Conservation (phyloP, 2,329 filamentous ascomycete species). For the Trichoderma cornu-damae region DNA sequence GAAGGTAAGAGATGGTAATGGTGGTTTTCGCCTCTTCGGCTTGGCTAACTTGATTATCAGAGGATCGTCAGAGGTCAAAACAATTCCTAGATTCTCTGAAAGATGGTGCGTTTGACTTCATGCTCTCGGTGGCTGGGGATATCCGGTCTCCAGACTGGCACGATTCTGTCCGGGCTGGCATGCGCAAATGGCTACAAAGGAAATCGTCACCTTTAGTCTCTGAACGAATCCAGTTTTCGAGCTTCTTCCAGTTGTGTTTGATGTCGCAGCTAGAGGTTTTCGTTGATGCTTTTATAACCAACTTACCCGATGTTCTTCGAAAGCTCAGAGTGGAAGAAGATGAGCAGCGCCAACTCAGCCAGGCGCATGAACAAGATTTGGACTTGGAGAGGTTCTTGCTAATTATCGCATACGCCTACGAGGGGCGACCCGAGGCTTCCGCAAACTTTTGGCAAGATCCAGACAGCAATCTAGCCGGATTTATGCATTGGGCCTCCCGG, state of each 20-base stretch:
- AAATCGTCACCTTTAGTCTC: constrained; percentile 66
- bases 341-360: constrained; percentile 68
- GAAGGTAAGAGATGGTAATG: constrained; percentile 38
- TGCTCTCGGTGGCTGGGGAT: constrained; percentile 78
- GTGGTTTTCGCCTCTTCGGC: background rate
- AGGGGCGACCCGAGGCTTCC: constrained; percentile 76
- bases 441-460: constrained; percentile 87
- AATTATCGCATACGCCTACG: constrained; percentile 86
- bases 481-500: constrained; percentile 94
- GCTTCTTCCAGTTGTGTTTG: constrained; percentile 65
- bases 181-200: constrained; percentile 77
- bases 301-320: constrained; percentile 87
- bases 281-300: constrained; percentile 87
- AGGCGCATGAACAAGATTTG: constrained; percentile 60
- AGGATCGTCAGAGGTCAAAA: constrained; percentile 65
- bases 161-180: constrained; percentile 75
- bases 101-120: constrained; percentile 87
- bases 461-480: constrained; percentile 89
- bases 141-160: constrained; percentile 78
- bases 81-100: constrained; percentile 72
- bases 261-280: constrained; percentile 83
- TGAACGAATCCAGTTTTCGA: constrained; percentile 64
- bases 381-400: constrained; percentile 87
- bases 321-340: constrained; percentile 85
- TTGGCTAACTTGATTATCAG: constrained; percentile 37